phyloP scores from a whole-genome alignment of 2,329 filamentous ascomycete genomes.

The Monosporascus sp. region DNA sequence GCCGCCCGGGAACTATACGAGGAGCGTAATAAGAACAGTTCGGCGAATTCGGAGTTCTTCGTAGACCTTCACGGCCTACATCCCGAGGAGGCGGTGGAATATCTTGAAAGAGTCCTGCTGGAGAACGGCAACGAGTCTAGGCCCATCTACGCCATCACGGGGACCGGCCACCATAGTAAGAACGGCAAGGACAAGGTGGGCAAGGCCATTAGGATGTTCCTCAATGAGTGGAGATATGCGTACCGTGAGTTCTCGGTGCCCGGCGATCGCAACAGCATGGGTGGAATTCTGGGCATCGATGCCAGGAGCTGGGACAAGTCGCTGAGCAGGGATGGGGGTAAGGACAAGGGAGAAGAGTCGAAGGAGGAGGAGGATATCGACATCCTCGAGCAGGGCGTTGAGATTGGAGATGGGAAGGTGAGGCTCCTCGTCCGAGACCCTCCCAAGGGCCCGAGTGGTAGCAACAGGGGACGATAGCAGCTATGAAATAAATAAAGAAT shows the following conservation, averaged over 20 bases:
- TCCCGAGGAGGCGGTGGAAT: slow-evolving; percentile 92
- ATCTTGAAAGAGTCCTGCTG: slow-evolving; percentile 80
- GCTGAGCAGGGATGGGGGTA: slow-evolving; percentile 42
- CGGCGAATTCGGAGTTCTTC: slow-evolving; percentile 68
- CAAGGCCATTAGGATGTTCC: slow-evolving; percentile 82
- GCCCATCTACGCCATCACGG: slow-evolving; percentile 92
- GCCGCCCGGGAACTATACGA: slow-evolving; percentile 90
- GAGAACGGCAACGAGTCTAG: slow-evolving; percentile 70
- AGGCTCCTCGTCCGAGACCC: slow-evolving; percentile 58
- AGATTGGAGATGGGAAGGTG: slow-evolving; percentile 64
- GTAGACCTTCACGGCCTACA: slow-evolving; percentile 98
- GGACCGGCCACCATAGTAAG: slow-evolving; percentile 95
- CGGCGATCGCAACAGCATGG: slow-evolving; percentile 78
- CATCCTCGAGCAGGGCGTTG: slow-evolving; percentile 60
- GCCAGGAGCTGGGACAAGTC: slow-evolving; percentile 63
- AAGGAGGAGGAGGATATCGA: slow-evolving; percentile 39
- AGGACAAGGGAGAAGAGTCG: slow-evolving; percentile 32
- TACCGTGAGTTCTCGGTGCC: slow-evolving; percentile 96
- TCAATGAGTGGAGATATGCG: slow-evolving; percentile 93
- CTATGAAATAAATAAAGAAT: slow-evolving; percentile 10
- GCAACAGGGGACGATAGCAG: slow-evolving; percentile 34
- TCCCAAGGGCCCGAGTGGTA: slow-evolving; percentile 50
- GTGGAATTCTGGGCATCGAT: slow-evolving; percentile 69
- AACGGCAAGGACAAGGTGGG: slow-evolving; percentile 98
- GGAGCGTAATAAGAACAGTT: slow-evolving; percentile 73